These are phyloP conservation scores for Exophiala oligosperma DNA, from an alignment of 2,329 filamentous ascomycete genomes.

Conservation along the genomic window DNA sequence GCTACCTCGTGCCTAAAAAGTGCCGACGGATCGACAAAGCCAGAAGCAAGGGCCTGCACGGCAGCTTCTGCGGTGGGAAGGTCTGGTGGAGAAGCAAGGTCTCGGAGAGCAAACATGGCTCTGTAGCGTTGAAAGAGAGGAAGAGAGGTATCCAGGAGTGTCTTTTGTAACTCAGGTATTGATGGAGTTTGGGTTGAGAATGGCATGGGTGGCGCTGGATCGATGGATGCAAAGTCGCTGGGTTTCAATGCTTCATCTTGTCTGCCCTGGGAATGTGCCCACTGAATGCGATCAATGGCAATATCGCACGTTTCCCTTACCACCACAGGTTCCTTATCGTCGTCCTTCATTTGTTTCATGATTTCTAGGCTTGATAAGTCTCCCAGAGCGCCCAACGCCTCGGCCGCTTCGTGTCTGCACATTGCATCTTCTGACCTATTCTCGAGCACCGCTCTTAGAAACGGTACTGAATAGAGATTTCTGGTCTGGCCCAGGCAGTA, in stretches of 20 bases:
- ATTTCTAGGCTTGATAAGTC: conserved; percentile 72
- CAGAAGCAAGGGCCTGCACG: conserved; percentile 79
- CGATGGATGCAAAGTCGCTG: conserved; percentile 93
- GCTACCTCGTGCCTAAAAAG: conserved; percentile 97
- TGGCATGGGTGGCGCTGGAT: conserved; percentile 87
- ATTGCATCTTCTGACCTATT: conserved; percentile 85
- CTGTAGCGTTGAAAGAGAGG: conserved; percentile 92
- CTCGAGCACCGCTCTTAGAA: conserved; percentile 71
- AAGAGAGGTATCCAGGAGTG: conserved; percentile 73
- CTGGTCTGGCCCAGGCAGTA: conserved; percentile 94
- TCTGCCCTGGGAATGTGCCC: conserved; percentile 76
- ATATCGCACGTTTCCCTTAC: conserved; percentile 97
- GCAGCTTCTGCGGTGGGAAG: conserved; percentile 87
- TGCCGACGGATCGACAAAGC: conserved; percentile 81
- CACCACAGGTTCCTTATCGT: conserved; percentile 71
- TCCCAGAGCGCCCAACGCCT: conserved; percentile 86
- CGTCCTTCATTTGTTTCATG: conserved; percentile 71
- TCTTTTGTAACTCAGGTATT: conserved; percentile 72
- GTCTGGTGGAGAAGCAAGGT: conserved; percentile 90
- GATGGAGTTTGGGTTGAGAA: conserved; percentile 61
- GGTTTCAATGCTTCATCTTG: conserved; percentile 75
- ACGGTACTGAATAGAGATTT: conserved; percentile 71
- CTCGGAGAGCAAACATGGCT: conserved; percentile 96
- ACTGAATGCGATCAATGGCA: conserved; percentile 88
- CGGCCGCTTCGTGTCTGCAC: conserved; percentile 94